These are phyloP conservation scores for Colletotrichum lini DNA, from an alignment of 2,329 filamentous ascomycete species.

Conservation along the genomic window DNA sequence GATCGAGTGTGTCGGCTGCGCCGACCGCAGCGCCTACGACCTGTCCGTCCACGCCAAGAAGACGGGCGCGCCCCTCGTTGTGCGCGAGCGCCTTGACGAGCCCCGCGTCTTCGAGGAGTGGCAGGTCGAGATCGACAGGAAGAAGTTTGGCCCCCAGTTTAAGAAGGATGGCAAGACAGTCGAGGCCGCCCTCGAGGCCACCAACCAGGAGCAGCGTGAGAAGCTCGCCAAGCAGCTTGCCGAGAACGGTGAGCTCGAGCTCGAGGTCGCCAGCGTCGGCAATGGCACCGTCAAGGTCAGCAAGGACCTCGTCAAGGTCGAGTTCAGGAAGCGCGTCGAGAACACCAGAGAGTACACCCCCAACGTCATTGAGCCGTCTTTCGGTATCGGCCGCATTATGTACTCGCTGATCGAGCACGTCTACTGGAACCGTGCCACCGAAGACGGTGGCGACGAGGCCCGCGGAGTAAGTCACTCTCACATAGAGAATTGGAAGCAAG, in stretches of 20 bases:
- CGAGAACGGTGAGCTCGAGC: constrained; percentile 79
- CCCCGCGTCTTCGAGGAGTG: constrained; percentile 89
- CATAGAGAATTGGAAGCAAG: constrained; percentile 41
- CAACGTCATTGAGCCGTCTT: constrained; percentile 97
- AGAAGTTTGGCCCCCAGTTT: constrained; percentile 95
- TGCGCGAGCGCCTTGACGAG: constrained; percentile 84
- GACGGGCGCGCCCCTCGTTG: constrained; percentile 88
- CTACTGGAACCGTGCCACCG: constrained; percentile 86
- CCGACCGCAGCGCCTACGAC: constrained; percentile 95
- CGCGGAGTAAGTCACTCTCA: constrained; percentile 78
- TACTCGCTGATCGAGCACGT: constrained; percentile 95
- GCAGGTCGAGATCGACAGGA: constrained; percentile 90
- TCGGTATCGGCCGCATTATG: constrained; percentile 94
- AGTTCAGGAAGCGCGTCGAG: constrained; percentile 86
- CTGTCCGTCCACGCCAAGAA: constrained; percentile 92
- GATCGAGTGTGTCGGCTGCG: constrained; percentile 98
- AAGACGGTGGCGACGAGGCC: constrained; percentile 81
- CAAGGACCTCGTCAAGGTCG: constrained; percentile 85
- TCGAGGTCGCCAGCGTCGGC: constrained; percentile 78
- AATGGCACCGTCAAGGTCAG: constrained; percentile 84
- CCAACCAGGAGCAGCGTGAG: constrained; percentile 86
- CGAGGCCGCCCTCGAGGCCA: constrained; percentile 81
- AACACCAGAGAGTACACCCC: constrained; percentile 92
- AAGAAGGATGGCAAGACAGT: constrained; percentile 94
- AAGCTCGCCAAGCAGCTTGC: constrained; percentile 82